Evolutionary conservation across 345 rosid species (phyloP), one percentile per base, ranked within the genome.

Genomic region (Gossypium raimondii): DNA sequence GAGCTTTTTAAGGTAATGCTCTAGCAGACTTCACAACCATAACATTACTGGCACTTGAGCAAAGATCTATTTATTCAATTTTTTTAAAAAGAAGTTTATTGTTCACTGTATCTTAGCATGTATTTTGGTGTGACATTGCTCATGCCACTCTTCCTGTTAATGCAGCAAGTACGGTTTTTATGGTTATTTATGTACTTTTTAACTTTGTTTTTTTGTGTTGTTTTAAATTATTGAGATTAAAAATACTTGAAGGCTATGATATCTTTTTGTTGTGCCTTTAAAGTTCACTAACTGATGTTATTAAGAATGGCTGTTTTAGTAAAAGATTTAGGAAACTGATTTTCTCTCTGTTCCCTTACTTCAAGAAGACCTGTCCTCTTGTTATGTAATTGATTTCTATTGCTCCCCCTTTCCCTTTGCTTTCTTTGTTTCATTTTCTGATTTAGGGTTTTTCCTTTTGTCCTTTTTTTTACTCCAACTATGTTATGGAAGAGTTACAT

Each of bases 1-100:
- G 99, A 95, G 89, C 97, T 95, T 62, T 95, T 93, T 78, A 95
- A 93, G 99, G 99, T 91, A 78, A 66, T 61, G 43, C 66, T 3
- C 41, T 51, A 27, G 17, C 25, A 72, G 38, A 43, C 66, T 45
- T 22, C 18, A n/a, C 59, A 52, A 29, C 10, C 18, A 48, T 48
- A 67, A 13, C 22, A 48, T 24, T 68, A 25, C 43, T 68, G 57
- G 18, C 7, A 17, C 56, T 68, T 57, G 43, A 24, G 41, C 57
- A 14, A 67, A 68, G 22, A 25, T 47, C 72, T 67, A 47, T 25
- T 67, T 47, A 18, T 67, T 45, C 16, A 5, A 12, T 47, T 22
- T 47, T 67, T 45, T 44, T 45, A 10, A 20, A 11, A 47, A 6
- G 38, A 67, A 67, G 20, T 11, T 47, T 47, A 22, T 13, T 67